Evolutionary conservation across 192 early-diverging fungal genomes (phyloP), one percentile per base, ranked within the genome.

Genomic region (Dimargaris cristalligena): DNA sequence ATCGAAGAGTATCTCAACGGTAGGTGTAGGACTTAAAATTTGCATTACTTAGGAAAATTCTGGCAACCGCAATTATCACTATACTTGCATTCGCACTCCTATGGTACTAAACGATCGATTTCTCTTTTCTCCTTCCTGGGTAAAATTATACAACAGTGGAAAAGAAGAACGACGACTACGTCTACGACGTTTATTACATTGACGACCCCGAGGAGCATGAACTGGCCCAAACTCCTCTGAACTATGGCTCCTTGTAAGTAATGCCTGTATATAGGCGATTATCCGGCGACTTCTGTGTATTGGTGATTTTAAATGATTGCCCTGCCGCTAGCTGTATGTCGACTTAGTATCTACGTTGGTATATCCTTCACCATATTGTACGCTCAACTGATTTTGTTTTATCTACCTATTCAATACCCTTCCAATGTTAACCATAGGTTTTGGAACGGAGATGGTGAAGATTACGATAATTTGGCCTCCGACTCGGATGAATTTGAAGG

Each of bases 101-200:
- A n/a, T n/a, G n/a, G n/a, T n/a, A 10, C 14, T 26, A 29, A 8
- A 11, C 10, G 10, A 8, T 18, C 41, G 41, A 44, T 11, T 44
- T 11, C 41, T 44, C 8, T 44, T 11, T 44, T 9, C 8, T 44
- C 41, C 10, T 18, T 11, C 18, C 10, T 9, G 18, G 18, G 41
- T 18, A 18, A 44, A 44, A 44, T 44, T 9, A 18, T 18, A 44
- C 41, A 44, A 10, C 38, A 48, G 47, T 59, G 32, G 60, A 65
- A 10, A 69, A 74, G 11, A 60, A 58, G 1, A 69, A 78, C 1
- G 72, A 82, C 9, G 86, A 81, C 60, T 88, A 82, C 62, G 81
- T 88, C 1, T 88, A 88, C 57, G 86, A 88, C 62, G 76, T 88
- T 51, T 88, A 84, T 62, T 85, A 82, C 28, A 62, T 74, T 20